Evolutionary conservation across 2,329 filamentous ascomycete species (phyloP).

Genomic region (Alternaria arborescens): DNA sequence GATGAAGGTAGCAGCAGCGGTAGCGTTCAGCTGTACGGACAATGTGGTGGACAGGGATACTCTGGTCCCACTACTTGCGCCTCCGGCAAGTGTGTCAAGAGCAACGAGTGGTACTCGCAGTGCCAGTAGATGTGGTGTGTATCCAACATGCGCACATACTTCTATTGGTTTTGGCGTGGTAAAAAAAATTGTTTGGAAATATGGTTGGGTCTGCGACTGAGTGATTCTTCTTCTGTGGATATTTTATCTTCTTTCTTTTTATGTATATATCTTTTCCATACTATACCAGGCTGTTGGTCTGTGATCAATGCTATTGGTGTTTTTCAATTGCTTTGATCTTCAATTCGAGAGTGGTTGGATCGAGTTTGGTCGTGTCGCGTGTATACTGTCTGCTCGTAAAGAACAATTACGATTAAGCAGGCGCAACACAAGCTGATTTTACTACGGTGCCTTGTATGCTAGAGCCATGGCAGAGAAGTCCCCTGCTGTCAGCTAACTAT

Average conservation of each 20-base stretch:
- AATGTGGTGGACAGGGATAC: conserved; percentile 54
- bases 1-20: conserved; percentile 5
- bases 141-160: neutral
- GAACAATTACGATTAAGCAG: no score
- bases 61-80: conserved; percentile 51
- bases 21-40: conserved; percentile 33
- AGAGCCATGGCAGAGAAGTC: no score
- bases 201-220: neutral
- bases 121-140: conserved; percentile 31
- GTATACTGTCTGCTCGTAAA: no score
- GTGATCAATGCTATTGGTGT: neutral
- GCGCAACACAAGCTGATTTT: no score
- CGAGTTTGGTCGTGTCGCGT: neutral
- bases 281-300: neutral
- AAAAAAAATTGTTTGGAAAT: neutral
- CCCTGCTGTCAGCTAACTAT: no score
- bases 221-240: neutral
- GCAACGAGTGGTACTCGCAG: conserved; percentile 55
- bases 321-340: neutral
- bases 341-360: neutral
- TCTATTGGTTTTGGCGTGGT: no score
- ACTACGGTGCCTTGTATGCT: no score
- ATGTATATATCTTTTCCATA: neutral
- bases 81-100: conserved; percentile 47
- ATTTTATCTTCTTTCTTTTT: neutral